These are phyloP conservation scores for Solanum commersonii DNA, from an alignment of 257 asterid genomes.

Conservation along the genomic window DNA sequence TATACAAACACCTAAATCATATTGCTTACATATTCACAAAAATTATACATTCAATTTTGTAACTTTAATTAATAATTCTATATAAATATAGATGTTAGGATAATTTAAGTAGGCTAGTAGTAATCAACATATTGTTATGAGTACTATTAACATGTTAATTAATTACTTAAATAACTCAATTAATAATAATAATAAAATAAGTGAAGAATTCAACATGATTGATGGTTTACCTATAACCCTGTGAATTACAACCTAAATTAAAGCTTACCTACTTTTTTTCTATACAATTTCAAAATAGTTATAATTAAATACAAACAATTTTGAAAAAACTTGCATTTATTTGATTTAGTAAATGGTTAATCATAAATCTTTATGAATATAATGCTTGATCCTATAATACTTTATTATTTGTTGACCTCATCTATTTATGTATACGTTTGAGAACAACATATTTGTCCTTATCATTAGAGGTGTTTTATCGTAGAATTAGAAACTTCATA, in stretches of 20 bases:
- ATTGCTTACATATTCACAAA: neutral
- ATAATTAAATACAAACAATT: neutral
- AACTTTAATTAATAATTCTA: too few species aligned
- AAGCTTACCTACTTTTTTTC: neutral
- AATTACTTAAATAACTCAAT: neutral
- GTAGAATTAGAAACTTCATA: neutral
- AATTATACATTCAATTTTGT: neutral
- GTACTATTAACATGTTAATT: neutral
- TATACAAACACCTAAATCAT: neutral
- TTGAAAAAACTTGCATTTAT: neutral
- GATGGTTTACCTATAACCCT: neutral
- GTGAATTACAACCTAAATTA: neutral
- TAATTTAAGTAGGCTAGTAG: neutral
- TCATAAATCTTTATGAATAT: neutral
- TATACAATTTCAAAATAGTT: neutral
- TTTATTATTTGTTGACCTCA: neutral
- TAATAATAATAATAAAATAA: too few species aligned
- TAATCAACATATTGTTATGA: neutral
- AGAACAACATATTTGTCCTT: neutral
- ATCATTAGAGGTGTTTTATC: neutral
- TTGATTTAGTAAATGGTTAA: neutral
- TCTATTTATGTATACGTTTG: too few species aligned
- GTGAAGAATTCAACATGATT: neutral
- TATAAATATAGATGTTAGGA: neutral
- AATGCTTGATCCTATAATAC: neutral